A percentile compares a stretch with the other conserved stretches of the same genome.
These are phyloP conservation scores for Phycomyces blakesleeanus DNA, from an alignment of 192 early-diverging fungal genomes.

Conservation along the genomic window DNA sequence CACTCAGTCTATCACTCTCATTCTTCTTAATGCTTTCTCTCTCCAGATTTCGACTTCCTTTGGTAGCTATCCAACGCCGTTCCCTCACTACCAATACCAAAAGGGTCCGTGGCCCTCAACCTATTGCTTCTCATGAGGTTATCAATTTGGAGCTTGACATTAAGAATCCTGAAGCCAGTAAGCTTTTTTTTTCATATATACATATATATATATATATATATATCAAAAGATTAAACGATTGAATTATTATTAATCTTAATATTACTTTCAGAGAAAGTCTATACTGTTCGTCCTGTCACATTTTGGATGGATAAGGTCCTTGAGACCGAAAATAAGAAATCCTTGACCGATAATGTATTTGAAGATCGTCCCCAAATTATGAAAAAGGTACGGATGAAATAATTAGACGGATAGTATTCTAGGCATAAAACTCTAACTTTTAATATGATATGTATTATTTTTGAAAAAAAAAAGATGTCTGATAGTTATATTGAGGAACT, in stretches of 20 bases:
- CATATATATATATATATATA: too few relatives aligned
- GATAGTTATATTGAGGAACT: slow-evolving; percentile 76
- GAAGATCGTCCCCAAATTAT: background rate
- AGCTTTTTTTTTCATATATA: too few relatives aligned
- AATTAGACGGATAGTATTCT: too few relatives aligned
- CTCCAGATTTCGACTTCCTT: background rate
- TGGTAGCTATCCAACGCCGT: background rate
- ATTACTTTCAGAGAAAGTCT: slow-evolving; percentile 19
- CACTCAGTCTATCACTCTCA: too few relatives aligned
- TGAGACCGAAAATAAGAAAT: slow-evolving; percentile 7
- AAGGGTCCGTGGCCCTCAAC: slow-evolving; percentile 3
- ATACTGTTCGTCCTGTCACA: slow-evolving; percentile 36
- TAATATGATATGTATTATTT: background rate
- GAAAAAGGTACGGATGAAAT: slow-evolving; percentile 18
- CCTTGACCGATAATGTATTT: background rate
- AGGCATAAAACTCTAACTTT: background rate
- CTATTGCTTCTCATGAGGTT: background rate
- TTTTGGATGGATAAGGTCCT: slow-evolving; percentile 41
- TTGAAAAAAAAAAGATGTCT: slow-evolving; percentile 51
- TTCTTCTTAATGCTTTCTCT: slow-evolving; percentile 2
- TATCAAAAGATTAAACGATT: too few relatives aligned
- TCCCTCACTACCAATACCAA: slow-evolving; percentile 4
- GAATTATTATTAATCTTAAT: too few relatives aligned
- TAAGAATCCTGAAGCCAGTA: slow-evolving; percentile 3
- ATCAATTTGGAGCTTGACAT: background rate